phyloP scores from a whole-genome alignment of 805 yeast species.

The Spathaspora arborariae region DNA sequence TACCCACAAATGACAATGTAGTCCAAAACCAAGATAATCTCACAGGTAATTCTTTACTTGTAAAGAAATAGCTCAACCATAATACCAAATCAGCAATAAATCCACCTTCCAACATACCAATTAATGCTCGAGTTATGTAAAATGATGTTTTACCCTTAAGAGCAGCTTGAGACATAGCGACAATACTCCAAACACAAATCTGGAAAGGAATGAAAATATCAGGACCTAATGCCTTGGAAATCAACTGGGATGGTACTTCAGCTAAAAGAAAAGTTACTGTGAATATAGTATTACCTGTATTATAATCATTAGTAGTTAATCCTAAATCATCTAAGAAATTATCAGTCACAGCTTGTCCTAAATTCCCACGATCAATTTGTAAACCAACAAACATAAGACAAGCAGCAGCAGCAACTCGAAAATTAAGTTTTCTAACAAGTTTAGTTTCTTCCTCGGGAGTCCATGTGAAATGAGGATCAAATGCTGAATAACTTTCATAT shows the following conservation, averaged over 20 bases:
- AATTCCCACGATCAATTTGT: constrained; percentile 56
- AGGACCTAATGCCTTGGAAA: constrained; percentile 60
- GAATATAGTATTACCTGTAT: constrained; percentile 55
- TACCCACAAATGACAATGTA: constrained; percentile 18
- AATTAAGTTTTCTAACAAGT: constrained; percentile 51
- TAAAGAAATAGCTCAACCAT: constrained; percentile 67
- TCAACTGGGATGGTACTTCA: constrained; percentile 63
- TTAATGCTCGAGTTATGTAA: constrained; percentile 44
- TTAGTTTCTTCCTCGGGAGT: constrained; percentile 46
- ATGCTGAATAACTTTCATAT: constrained; percentile 52
- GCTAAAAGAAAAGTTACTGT: constrained; percentile 49
- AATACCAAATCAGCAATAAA: constrained; percentile 62
- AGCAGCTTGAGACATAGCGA: constrained; percentile 46
- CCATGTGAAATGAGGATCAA: constrained; percentile 62
- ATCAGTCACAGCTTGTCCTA: constrained; percentile 57
- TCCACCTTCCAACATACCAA: constrained; percentile 63
- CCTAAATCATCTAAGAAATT: constrained; percentile 48
- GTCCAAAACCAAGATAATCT: constrained; percentile 48
- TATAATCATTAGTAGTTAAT: constrained; percentile 55
- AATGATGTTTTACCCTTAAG: constrained; percentile 37
- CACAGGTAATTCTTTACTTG: constrained; percentile 51
- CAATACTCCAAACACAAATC: constrained; percentile 52
- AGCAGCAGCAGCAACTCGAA: constrained; percentile 54
- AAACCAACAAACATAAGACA: constrained; percentile 56
- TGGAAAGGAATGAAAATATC: constrained; percentile 62